Percentiles rank a stretch among this genome's conserved stretches.
These are phyloP conservation scores for Globisporangium rhizosaccharum DNA, from an alignment of 352 stramenopile genomes.

Conservation along the genomic window DNA sequence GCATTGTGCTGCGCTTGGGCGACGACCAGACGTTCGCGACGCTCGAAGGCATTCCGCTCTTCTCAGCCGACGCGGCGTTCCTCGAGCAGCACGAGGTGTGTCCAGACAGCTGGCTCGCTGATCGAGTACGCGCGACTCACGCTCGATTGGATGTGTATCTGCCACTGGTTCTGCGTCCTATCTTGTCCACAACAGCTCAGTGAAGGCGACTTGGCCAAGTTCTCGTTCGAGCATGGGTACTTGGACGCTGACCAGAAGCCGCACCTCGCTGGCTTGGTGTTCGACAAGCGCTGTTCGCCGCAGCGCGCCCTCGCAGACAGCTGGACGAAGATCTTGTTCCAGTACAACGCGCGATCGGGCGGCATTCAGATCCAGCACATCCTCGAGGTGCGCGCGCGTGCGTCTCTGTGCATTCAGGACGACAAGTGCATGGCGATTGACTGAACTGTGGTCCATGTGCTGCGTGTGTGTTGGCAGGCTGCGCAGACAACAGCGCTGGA, in stretches of 20 bases:
- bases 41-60: constrained; percentile 66
- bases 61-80: constrained; percentile 36
- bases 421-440: background rate
- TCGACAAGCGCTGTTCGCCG: constrained; percentile 73
- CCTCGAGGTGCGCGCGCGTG: constrained; percentile 38
- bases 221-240: constrained; percentile 65
- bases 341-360: constrained; percentile 59
- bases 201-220: constrained; percentile 75
- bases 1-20: constrained; percentile 66
- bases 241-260: constrained; percentile 40
- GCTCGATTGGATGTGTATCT: background rate
- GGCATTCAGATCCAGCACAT: constrained; percentile 61
- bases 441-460: background rate
- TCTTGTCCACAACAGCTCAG: constrained; percentile 28
- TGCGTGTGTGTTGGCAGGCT: constrained; percentile 13
- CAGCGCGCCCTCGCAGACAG: constrained; percentile 81
- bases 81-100: constrained; percentile 62
- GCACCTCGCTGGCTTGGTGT: constrained; percentile 45
- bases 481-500: constrained; percentile 8
- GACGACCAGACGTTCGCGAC: constrained; percentile 47
- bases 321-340: constrained; percentile 87
- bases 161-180: background rate
- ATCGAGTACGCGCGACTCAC: background rate
- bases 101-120: background rate
- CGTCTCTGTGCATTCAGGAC: background rate